Base-by-base conservation (phyloP, 2,329 filamentous ascomycete genomes). In the Elsinoe australis region DNA sequence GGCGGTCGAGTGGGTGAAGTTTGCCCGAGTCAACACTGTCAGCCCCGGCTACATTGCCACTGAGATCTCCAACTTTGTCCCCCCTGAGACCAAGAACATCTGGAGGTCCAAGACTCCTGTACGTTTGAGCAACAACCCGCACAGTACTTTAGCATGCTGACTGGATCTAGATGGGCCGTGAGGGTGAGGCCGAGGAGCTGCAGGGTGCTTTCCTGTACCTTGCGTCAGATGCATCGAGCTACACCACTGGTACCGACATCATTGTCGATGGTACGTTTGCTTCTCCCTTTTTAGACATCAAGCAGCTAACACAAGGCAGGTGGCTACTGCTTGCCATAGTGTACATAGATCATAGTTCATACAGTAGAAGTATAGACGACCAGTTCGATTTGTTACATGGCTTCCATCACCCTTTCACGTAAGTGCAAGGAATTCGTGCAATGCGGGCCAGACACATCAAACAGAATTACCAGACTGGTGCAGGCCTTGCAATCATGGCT, bases 201-300 rank as follows among this genome's bases (percentile, higher is more conserved):
- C 89, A 90, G 70, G 87, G 85, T 15, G 83, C 83, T 14, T 94
- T 85, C 63, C 67, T 94, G 39, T 92, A 88, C 66, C 71, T 94
- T 49, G 83, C 85, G 14, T 86, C 82, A 10, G 86, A 94, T 65
- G 86, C 86, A 3, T 78, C 82, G n/a, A 85, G 80, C 47, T 94
- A 87, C 67, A 87, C 83, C 14, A 94, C 86, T 6, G 87, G 80
- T 0, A 50, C 56, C 56, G 59, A 69, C 49, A 71, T 92, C 51
- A 68, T 85, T 53, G 76, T 89, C 39, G 86, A 92, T 62, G 85
- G 85, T 51, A 84, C 84, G 48, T 87, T 87, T 65, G 48, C 18
- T 35, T 14, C 10, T 7, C 3, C 2, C 5, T 10, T 12, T 8
- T 6, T 9, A 22, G 18, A 12, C 6, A 26, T 10, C 6, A 17